Evolutionary conservation across 805 yeast genomes (phyloP), one percentile per base, ranked within the genome.

Genomic region (Lipomyces starkeyi): DNA sequence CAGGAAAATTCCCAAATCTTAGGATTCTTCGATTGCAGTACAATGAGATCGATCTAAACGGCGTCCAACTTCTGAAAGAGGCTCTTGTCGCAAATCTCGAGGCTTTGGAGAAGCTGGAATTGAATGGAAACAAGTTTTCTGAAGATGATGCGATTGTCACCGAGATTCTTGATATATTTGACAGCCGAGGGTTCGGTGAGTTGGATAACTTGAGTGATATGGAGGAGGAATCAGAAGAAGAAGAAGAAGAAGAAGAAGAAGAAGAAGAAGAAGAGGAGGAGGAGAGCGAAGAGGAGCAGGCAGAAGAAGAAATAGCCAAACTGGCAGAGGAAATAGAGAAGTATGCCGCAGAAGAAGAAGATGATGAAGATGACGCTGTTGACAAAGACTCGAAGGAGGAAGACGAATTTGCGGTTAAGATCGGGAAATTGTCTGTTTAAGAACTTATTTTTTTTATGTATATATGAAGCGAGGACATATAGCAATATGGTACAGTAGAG

Each of bases 141-240:
- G 98, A 95, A 78, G 98, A 94, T 72, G 87, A 91, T 55, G 90
- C 87, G 67, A 81, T 84, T 25, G 78, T 95, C 65, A 90, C 87
- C 64, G 79, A 81, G 62, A 86, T 94, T 71, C 83, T 78, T 59
- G 86, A 82, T 25, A 78, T 88, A 20, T 92, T 94, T 73, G 91
- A 86, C 65, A 85, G 83, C 53, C 86, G 92, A 75, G 95, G 93
- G 0, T 79, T 81, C 66, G 97, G 97, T 69, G 94, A 90, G 77
- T 81, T 95, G 43, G 97, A 94, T 75, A 99, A 95, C 77, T 83
- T 95, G 61, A 98, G 94, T 74, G 99, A 95, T 74, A 85, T 95
- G 80, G 99, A 94, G 81, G 97, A 92, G 78, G 82, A 85, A 47
- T 87, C 87, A 71, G 86, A 87, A 59, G 91, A 86, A 29, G 91